These are phyloP conservation scores for Prunus persica DNA, from an alignment of 306 rosid species.

Conservation along the genomic window DNA sequence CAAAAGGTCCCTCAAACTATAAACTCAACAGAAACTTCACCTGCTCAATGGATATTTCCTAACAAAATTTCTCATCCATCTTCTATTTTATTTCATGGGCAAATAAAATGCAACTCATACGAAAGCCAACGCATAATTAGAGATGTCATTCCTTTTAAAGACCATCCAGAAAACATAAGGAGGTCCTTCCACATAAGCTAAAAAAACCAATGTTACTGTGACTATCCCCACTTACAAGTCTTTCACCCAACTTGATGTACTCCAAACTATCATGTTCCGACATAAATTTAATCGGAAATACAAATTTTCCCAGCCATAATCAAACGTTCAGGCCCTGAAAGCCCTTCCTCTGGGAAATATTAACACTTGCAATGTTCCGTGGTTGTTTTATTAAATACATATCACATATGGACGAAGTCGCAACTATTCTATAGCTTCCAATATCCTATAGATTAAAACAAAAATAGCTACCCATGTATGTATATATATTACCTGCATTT, in stretches of 20 bases:
- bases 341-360: background rate
- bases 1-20: background rate
- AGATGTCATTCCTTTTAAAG: too few species aligned
- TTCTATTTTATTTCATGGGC: background rate
- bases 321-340: background rate
- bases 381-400: background rate
- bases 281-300: background rate
- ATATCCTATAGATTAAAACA: background rate
- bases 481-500: conserved; percentile 40
- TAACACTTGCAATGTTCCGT: background rate
- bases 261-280: background rate
- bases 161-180: too few species aligned
- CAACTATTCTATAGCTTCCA: background rate
- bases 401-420: background rate
- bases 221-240: background rate
- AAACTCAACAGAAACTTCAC: background rate
- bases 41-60: background rate
- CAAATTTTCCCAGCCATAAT: background rate
- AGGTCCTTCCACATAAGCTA: background rate
- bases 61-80: background rate
- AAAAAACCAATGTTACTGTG: background rate
- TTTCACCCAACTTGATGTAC: background rate
- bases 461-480: background rate
- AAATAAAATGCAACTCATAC: background rate
- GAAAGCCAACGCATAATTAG: too few species aligned